A percentile compares a stretch with the other conserved stretches of the same genome.
Evolutionary conservation across 129 eudicot genomes (phyloP).

Genomic region (Solidago caesia): DNA sequence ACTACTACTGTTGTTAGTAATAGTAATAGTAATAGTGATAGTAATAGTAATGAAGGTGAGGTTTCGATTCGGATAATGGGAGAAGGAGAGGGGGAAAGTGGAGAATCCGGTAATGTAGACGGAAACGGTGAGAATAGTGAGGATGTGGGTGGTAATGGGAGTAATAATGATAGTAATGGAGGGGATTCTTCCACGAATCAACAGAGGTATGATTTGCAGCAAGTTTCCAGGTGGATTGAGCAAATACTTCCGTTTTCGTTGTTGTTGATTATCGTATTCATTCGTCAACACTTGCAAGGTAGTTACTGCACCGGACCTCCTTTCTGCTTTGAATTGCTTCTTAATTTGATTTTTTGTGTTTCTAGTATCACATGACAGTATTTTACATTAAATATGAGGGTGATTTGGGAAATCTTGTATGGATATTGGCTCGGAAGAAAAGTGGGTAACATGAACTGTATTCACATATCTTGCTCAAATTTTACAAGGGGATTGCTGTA

Average conservation of each 20-base stretch:
- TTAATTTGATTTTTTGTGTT: not conserved
- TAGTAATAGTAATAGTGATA: not conserved
- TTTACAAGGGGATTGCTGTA: not conserved
- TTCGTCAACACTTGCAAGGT: conserved; percentile 90
- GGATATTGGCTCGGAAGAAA: too few relatives aligned
- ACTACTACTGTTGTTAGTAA: conserved; percentile 1
- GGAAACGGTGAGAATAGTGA: conserved; percentile 25
- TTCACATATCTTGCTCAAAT: too few relatives aligned
- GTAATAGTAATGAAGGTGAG: conserved; percentile 46
- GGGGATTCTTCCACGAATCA: conserved; percentile 26
- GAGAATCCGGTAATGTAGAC: conserved; percentile 6
- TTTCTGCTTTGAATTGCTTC: not conserved
- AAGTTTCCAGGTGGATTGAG: conserved; percentile 63
- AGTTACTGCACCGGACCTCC: not conserved
- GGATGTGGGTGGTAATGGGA: conserved; percentile 25
- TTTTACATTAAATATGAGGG: too few relatives aligned
- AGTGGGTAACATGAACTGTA: not conserved
- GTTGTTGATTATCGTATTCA: conserved; percentile 59
- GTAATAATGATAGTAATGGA: not conserved
- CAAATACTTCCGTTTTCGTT: conserved; percentile 81
- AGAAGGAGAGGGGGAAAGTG: conserved; percentile 42
- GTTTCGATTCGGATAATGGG: conserved; percentile 68
- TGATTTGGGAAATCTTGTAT: too few relatives aligned
- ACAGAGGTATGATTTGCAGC: conserved; percentile 64
- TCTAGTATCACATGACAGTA: too few relatives aligned